phyloP scores from a whole-genome alignment of 2,329 filamentous ascomycete genomes.

The Colletotrichum sp. region DNA sequence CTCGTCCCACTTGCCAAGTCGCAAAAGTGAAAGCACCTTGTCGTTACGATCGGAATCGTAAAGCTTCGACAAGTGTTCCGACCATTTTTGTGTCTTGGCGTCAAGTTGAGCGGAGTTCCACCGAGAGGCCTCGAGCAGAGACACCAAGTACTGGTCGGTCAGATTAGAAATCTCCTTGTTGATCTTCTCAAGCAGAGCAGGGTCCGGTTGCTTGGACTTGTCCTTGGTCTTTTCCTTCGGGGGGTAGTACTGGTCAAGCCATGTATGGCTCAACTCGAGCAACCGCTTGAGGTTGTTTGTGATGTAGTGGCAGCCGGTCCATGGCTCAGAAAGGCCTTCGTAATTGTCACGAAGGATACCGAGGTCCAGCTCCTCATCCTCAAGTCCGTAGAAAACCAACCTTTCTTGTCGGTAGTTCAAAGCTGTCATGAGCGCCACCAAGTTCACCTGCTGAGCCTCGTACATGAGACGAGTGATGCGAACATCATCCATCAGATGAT shows the following conservation, averaged over 20 bases:
- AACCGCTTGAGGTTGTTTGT: constrained; percentile 67
- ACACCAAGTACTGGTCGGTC: constrained; percentile 60
- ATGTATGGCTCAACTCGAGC: constrained; percentile 61
- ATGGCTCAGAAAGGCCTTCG: constrained; percentile 76
- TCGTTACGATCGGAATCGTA: constrained; percentile 57
- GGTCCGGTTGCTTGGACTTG: constrained; percentile 36
- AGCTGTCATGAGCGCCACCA: constrained; percentile 72
- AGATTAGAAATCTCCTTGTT: constrained; percentile 53
- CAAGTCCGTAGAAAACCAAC: constrained; percentile 74
- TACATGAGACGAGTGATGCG: constrained; percentile 61
- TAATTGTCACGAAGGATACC: constrained; percentile 70
- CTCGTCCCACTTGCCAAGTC: constrained; percentile 61
- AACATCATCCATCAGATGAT: constrained; percentile 59
- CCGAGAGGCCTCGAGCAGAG: constrained; percentile 57
- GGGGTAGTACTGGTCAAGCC: constrained; percentile 53
- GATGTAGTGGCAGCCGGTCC: constrained; percentile 76
- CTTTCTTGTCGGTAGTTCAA: constrained; percentile 76
- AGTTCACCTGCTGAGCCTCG: constrained; percentile 71
- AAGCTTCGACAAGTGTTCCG: constrained; percentile 50
- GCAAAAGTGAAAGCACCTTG: constrained; percentile 58
- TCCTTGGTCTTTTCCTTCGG: constrained; percentile 34
- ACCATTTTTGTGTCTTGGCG: constrained; percentile 42
- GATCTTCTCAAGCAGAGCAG: constrained; percentile 48
- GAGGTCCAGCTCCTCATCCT: constrained; percentile 67
- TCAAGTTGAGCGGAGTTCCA: constrained; percentile 53